These are phyloP conservation scores for Quercus phellos DNA, from an alignment of 331 rosid genomes.

Conservation along the genomic window DNA sequence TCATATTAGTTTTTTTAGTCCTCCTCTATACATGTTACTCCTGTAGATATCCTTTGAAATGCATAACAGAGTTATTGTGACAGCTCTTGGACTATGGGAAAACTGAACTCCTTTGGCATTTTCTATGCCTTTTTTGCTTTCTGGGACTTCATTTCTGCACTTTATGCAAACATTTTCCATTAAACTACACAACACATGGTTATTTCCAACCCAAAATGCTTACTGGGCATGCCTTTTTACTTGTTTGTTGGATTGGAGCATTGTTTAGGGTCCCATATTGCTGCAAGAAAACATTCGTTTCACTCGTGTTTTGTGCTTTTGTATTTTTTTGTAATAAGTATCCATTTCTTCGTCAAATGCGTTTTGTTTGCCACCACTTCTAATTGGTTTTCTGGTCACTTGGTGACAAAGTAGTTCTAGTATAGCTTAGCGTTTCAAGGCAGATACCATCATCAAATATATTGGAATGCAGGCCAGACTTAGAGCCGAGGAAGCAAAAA, in stretches of 20 bases:
- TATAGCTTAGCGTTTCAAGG: conserved; percentile 3
- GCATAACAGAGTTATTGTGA: no score
- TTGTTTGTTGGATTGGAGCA: not conserved
- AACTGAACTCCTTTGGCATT: no score
- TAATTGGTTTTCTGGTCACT: no score
- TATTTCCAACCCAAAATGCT: not conserved
- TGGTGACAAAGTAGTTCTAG: not conserved
- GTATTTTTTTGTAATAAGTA: not conserved
- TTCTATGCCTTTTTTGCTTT: no score
- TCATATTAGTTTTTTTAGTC: not conserved
- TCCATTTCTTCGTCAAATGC: not conserved
- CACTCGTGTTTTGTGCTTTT: conserved; percentile 1
- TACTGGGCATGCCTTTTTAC: not conserved
- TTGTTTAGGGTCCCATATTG: conserved; percentile 10
- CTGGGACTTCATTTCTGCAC: no score
- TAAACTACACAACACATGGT: no score
- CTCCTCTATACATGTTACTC: no score
- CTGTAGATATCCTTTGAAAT: no score
- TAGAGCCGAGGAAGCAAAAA: conserved; percentile 73
- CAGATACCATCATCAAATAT: not conserved
- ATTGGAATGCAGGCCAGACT: conserved; percentile 53
- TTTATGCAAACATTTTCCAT: no score
- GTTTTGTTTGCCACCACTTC: no score
- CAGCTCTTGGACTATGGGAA: no score
- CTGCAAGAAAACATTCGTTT: not conserved